These are phyloP conservation scores for Solanum aculeatissimum DNA, from an alignment of 305 asterid species.

Conservation along the genomic window DNA sequence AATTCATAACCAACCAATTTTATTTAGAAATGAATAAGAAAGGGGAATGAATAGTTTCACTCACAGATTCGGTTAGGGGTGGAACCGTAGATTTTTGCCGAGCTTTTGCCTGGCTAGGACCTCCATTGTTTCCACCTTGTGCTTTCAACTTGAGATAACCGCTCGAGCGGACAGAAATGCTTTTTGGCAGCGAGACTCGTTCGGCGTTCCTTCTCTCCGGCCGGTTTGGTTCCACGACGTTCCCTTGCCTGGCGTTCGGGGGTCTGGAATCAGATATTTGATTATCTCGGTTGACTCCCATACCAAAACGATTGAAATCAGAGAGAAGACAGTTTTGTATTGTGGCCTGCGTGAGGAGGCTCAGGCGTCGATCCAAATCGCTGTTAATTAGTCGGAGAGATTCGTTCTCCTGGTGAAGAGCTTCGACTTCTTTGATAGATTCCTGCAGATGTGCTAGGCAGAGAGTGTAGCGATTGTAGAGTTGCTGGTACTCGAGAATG, in stretches of 20 bases:
- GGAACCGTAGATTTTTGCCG: neutral
- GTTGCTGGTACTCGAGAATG: constrained; percentile 76
- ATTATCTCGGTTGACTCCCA: neutral
- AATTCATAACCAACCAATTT: neutral
- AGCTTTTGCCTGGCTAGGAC: constrained; percentile 14
- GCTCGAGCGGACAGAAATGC: constrained; percentile 57
- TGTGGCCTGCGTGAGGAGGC: constrained; percentile 19
- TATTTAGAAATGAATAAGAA: neutral
- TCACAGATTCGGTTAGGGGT: constrained; percentile 25
- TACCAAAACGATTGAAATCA: constrained; percentile 16
- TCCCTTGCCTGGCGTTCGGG: constrained; percentile 11
- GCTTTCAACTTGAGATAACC: constrained; percentile 37
- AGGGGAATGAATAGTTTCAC: constrained; percentile 3
- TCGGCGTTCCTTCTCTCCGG: constrained; percentile 25
- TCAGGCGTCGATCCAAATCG: constrained; percentile 39
- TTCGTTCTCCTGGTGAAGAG: constrained; percentile 54
- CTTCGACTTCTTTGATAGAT: constrained; percentile 40
- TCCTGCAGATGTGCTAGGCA: constrained; percentile 57
- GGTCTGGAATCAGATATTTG: constrained; percentile 12
- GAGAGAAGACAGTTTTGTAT: constrained; percentile 43
- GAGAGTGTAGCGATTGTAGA: constrained; percentile 57
- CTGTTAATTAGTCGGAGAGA: constrained; percentile 50
- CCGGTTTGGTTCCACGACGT: constrained; percentile 24
- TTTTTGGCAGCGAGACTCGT: constrained; percentile 46
- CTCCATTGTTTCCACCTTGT: constrained; percentile 2